Conservation (phyloP, 2,329 filamentous ascomycete genomes). For the Penicillium sp. region DNA sequence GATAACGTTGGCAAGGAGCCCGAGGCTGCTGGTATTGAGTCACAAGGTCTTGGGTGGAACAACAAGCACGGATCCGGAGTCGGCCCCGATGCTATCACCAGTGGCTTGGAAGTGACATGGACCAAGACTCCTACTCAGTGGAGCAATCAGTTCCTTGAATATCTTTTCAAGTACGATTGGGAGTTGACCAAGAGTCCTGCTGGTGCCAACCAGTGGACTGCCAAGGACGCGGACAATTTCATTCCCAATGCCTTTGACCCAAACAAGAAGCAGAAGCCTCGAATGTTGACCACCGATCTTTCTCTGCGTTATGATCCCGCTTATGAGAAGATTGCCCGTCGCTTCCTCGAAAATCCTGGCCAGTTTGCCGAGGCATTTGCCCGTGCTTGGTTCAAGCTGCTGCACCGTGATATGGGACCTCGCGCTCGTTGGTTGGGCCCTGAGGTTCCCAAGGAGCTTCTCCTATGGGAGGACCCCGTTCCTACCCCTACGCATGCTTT, state of each 20-base stretch:
- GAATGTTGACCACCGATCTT: slow-evolving; percentile 74
- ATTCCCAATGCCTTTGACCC: slow-evolving; percentile 71
- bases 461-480: slow-evolving; percentile 74
- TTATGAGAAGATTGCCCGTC: slow-evolving; percentile 74
- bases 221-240: slow-evolving; percentile 64
- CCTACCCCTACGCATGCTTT: slow-evolving; percentile 58
- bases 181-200: slow-evolving; percentile 72
- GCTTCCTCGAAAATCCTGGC: slow-evolving; percentile 67
- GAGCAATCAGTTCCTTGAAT: slow-evolving; percentile 72
- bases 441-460: slow-evolving; percentile 67
- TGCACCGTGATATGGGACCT: slow-evolving; percentile 77
- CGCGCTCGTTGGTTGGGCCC: slow-evolving; percentile 69
- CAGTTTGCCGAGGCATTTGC: slow-evolving; percentile 68
- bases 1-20: slow-evolving; percentile 68
- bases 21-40: slow-evolving; percentile 60
- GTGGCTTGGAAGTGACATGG: slow-evolving; percentile 76
- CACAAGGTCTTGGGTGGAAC: slow-evolving; percentile 71
- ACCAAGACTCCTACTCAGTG: slow-evolving; percentile 73
- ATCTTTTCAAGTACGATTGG: slow-evolving; percentile 77
- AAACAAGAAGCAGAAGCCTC: slow-evolving; percentile 70
- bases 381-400: slow-evolving; percentile 79
- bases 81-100: slow-evolving; percentile 71
- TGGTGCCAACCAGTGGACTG: slow-evolving; percentile 74
- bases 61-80: slow-evolving; percentile 65
- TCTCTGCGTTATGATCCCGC: slow-evolving; percentile 67